Percentiles rank a stretch among this genome's conserved stretches.
Conservation (phyloP, 306 rosid species). For the Quercus suber region DNA sequence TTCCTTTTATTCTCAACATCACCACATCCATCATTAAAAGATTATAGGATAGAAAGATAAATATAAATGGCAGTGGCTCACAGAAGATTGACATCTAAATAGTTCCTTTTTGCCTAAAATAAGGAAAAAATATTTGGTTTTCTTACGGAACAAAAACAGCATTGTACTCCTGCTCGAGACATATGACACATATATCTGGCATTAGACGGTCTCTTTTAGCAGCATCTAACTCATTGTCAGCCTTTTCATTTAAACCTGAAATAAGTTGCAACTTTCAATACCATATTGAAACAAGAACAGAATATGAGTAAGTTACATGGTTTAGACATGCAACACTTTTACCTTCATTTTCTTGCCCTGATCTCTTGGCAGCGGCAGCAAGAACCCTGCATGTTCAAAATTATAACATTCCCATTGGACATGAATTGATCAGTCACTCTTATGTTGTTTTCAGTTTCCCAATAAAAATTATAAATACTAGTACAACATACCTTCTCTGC, state of each 20-base stretch:
- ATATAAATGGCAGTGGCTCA: background rate
- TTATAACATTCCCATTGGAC: conserved; percentile 2
- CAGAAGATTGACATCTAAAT: background rate
- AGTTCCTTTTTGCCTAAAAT: background rate
- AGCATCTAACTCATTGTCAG: conserved; percentile 49
- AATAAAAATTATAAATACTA: conserved; percentile 23
- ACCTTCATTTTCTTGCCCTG: conserved; percentile 77
- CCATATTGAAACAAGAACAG: conserved; percentile 3
- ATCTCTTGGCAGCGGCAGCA: conserved; percentile 88
- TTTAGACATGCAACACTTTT: conserved; percentile 5
- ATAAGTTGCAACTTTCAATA: conserved; percentile 15
- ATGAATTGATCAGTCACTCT: background rate
- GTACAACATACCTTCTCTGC: conserved; percentile 57
- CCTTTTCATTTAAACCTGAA: conserved; percentile 55
- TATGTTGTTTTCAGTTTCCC: conserved; percentile 12
- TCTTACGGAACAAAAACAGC: conserved; percentile 98
- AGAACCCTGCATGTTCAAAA: conserved; percentile 72
- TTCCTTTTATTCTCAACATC: too few relatives aligned
- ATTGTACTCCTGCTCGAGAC: conserved; percentile 91
- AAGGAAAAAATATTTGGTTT: conserved; percentile 18
- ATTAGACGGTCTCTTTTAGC: conserved; percentile 60
- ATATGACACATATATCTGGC: conserved; percentile 95
- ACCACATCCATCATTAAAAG: background rate
- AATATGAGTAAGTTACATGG: conserved; percentile 5
- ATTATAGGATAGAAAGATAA: background rate